Evolutionary conservation across 306 rosid species (phyloP).

Genomic region (Quillaja saponaria): DNA sequence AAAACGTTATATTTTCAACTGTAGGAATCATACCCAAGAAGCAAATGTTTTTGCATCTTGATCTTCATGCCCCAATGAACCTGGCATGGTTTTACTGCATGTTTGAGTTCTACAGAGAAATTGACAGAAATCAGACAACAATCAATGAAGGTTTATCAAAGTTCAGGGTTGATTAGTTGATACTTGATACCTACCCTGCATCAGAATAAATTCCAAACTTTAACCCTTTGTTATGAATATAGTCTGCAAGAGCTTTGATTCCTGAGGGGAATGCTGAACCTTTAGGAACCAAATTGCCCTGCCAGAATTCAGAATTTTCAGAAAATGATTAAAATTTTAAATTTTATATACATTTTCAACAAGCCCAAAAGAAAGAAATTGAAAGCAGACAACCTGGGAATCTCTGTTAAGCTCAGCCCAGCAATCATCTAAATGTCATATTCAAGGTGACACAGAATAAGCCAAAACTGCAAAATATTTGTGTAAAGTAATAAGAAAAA

Average conservation of each 20-base stretch:
- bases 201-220: slow-evolving; percentile 79
- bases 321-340: neutral
- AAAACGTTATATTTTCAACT: neutral
- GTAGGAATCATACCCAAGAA: slow-evolving; percentile 59
- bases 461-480: neutral
- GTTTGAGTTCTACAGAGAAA: slow-evolving; percentile 49
- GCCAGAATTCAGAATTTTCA: slow-evolving; percentile 9
- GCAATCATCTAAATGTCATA: slow-evolving; percentile 60
- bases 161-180: slow-evolving; percentile 1
- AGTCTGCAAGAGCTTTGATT: slow-evolving; percentile 68
- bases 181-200: no score
- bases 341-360: neutral
- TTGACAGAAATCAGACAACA: neutral
- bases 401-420: slow-evolving; percentile 77
- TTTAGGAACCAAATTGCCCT: slow-evolving; percentile 70
- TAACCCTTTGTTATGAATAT: slow-evolving; percentile 71
- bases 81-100: slow-evolving; percentile 72
- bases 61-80: slow-evolving; percentile 68
- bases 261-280: slow-evolving; percentile 73
- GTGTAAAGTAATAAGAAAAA: neutral
- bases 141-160: neutral
- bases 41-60: slow-evolving; percentile 81
- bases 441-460: no score
- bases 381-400: slow-evolving; percentile 37
- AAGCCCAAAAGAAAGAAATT: neutral